phyloP scores from a whole-genome alignment of 331 rosid genomes.

The Spiraea crenata region DNA sequence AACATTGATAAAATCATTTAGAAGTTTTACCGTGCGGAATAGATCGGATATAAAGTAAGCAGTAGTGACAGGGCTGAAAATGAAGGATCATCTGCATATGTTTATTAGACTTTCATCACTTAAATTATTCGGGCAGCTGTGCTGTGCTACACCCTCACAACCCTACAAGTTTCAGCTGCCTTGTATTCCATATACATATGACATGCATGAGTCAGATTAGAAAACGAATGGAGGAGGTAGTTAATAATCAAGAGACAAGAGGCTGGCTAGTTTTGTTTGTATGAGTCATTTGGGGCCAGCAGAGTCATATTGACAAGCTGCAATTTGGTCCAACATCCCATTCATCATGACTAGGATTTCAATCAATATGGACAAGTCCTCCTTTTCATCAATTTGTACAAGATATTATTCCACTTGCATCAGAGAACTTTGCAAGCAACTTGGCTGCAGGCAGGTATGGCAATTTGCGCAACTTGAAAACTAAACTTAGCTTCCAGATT shows the following conservation, averaged over 20 bases:
- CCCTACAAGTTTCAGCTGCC: no score
- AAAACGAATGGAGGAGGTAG: background rate
- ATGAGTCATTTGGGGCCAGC: background rate
- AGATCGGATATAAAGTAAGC: no score
- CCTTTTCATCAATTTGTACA: background rate
- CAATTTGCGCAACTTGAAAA: no score
- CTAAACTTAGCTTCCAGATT: no score
- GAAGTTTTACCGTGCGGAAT: no score
- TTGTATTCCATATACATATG: no score
- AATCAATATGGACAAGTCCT: background rate
- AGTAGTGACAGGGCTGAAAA: background rate
- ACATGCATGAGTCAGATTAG: no score
- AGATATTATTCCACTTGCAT: background rate
- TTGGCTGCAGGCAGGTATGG: background rate
- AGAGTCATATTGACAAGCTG: background rate
- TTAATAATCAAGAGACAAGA: no score
- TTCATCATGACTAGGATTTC: conserved; percentile 7
- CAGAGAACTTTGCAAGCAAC: background rate
- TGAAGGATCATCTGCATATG: background rate
- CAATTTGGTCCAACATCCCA: conserved; percentile 10
- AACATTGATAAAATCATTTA: background rate
- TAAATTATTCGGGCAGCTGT: background rate
- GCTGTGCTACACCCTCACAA: no score
- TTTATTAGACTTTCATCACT: background rate
- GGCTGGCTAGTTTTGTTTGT: background rate